A percentile compares a stretch with the other conserved stretches of the same genome.
These are phyloP conservation scores for Calonectria pseudoreteaudii DNA, from an alignment of 2,329 filamentous ascomycete genomes.

Conservation along the genomic window DNA sequence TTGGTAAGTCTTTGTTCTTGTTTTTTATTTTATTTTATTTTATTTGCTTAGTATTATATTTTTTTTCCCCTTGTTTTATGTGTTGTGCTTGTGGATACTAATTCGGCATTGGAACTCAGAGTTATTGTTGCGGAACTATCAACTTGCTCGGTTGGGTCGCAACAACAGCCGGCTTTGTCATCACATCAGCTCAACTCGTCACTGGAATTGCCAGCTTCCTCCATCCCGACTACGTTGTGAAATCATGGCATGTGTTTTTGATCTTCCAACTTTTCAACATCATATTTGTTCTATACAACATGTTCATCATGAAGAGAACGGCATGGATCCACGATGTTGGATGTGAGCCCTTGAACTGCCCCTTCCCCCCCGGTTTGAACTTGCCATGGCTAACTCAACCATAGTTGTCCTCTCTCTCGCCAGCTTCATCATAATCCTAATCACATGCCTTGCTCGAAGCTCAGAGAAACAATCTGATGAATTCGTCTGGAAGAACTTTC, in stretches of 20 bases:
- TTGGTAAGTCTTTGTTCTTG: conserved; percentile 9
- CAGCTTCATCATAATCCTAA: conserved; percentile 23
- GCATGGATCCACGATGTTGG: conserved; percentile 26
- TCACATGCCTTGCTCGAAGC: conserved; percentile 24
- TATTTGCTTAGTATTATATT: no score
- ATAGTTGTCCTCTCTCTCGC: conserved; percentile 24
- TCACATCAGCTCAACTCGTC: conserved; percentile 22
- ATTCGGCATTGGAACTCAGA: background rate
- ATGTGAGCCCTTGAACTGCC: conserved; percentile 13
- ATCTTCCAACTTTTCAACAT: conserved; percentile 25
- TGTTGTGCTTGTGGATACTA: background rate
- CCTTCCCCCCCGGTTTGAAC: no score
- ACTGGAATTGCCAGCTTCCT: conserved; percentile 19
- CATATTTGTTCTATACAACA: conserved; percentile 21
- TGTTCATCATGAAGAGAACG: conserved; percentile 25
- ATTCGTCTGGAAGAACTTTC: conserved; percentile 47
- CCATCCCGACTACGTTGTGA: background rate
- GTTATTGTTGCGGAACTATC: conserved; percentile 21
- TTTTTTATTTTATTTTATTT: background rate
- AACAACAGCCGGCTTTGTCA: conserved; percentile 17
- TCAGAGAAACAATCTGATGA: conserved; percentile 9
- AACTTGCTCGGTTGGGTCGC: conserved; percentile 26
- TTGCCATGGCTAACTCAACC: background rate
- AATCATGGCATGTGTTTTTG: conserved; percentile 26
- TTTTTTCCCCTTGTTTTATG: no score